A percentile compares a stretch with the other conserved stretches of the same genome.
Evolutionary conservation across 306 rosid genomes (phyloP).

Genomic region (Crotalaria pallida): DNA sequence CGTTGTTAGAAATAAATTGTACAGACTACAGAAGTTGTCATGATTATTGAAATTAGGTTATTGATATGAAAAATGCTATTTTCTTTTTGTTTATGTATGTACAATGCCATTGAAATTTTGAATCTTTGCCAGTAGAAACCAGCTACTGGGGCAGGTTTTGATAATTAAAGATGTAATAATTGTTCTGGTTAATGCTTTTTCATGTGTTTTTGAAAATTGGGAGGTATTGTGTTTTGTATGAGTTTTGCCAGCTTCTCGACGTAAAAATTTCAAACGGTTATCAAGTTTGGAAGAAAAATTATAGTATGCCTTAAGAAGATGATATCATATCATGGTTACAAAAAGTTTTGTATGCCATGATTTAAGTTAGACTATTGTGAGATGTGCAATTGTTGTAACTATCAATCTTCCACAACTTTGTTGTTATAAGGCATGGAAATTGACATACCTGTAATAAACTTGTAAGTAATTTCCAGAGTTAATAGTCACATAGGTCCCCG

Average conservation of each 20-base stretch:
- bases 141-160: background rate
- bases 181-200: background rate
- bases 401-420: background rate
- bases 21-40: too few relatives aligned
- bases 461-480: background rate
- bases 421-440: background rate
- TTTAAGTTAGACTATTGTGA: background rate
- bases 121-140: background rate
- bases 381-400: background rate
- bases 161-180: background rate
- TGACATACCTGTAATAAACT: background rate
- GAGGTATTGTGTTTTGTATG: background rate
- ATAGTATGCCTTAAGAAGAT: background rate
- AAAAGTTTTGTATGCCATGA: background rate
- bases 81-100: background rate
- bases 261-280: background rate
- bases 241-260: background rate
- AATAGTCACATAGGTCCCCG: too few relatives aligned
- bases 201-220: background rate
- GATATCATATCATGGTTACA: too few relatives aligned
- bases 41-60: too few relatives aligned
- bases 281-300: background rate
- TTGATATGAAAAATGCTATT: background rate
- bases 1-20: too few relatives aligned
- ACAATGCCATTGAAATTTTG: background rate